Percentiles rank a stretch among this genome's conserved stretches.
Evolutionary conservation across 352 stramenopile genomes (phyloP).

Genomic region (Globisporangium emineosum): DNA sequence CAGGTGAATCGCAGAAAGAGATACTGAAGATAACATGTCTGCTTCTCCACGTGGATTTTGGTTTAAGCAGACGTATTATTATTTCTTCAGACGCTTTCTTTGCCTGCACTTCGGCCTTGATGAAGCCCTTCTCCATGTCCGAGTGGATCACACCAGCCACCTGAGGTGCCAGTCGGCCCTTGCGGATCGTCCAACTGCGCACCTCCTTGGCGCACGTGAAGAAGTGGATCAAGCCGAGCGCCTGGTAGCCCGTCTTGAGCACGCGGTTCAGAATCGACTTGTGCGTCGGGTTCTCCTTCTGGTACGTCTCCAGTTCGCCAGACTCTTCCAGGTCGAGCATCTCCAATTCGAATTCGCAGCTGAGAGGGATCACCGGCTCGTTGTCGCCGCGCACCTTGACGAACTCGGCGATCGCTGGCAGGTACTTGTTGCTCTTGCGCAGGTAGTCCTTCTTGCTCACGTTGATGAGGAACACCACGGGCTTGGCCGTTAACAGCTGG

Average conservation of each 20-base stretch:
- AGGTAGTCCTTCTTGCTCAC: constrained; percentile 99
- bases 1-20: too few relatives aligned
- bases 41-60: too few relatives aligned
- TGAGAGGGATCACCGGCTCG: constrained; percentile 97
- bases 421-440: constrained; percentile 97
- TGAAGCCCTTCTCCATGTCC: constrained; percentile 99
- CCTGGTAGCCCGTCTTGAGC: constrained; percentile 97
- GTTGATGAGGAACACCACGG: constrained; percentile 99
- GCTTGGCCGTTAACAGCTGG: constrained; percentile 93
- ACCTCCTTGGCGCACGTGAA: constrained; percentile 99
- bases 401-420: constrained; percentile 97
- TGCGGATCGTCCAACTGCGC: constrained; percentile 98
- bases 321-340: constrained; percentile 80
- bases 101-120: constrained; percentile 92
- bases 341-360: constrained; percentile 98
- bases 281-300: constrained; percentile 91
- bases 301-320: constrained; percentile 57
- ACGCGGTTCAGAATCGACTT: constrained; percentile 95
- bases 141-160: constrained; percentile 99
- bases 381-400: constrained; percentile 95
- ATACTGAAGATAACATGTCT: too few relatives aligned
- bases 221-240: constrained; percentile 98
- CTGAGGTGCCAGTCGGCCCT: constrained; percentile 95
- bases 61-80: too few relatives aligned
- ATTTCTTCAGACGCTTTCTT: too few relatives aligned